Evolutionary conservation across 805 yeast species (phyloP), one percentile per base, ranked within the genome.

Genomic region (Metschnikowia baotianmanensis): DNA sequence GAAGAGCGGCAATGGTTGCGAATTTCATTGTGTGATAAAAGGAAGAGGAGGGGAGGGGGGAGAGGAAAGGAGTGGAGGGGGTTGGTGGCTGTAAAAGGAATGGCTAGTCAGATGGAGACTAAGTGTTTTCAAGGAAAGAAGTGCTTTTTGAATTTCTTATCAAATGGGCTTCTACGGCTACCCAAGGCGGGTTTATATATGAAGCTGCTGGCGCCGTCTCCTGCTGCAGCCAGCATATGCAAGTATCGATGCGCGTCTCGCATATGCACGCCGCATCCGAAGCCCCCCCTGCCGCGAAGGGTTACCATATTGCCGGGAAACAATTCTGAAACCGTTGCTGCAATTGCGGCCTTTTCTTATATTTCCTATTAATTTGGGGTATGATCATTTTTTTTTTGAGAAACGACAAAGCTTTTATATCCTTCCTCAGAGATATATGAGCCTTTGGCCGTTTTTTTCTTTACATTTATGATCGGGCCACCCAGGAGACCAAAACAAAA

Each of bases 11-110:
- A 19, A 33, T 21, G 23, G 48, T 16, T 19, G 50, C 43, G 31
- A 43, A 33, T 25, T 46, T 43, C 52, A 48, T 48, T n/a, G 11
- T 36, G 9, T 7, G 21, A 24, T 11, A 15, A 16, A 17, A 34
- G 34, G 38, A 39, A 42, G 6, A 29, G 39, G 22, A 31, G 12
- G 32, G 46, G 30, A 25, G 20, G n/a, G 23, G 19, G 27, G 18
- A 38, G 31, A 12, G 13, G 19, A 18, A 34, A 38, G 38, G 42
- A 38, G 6, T 34, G 39, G 22, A 28, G 9, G 32, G 43, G 29
- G 42, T 26, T n/a, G 22, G 31, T 3, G 2, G n/a, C 20, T n/a
- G n/a, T n/a, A n/a, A 36, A 40, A 43, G 40, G 43, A 43, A 17
- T 29, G 46, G 35, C 36, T 36, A 26, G 38, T 31, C 43, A 34